Evolutionary conservation across 2,329 filamentous ascomycete species (phyloP).

Genomic region (Thelonectria discophora): DNA sequence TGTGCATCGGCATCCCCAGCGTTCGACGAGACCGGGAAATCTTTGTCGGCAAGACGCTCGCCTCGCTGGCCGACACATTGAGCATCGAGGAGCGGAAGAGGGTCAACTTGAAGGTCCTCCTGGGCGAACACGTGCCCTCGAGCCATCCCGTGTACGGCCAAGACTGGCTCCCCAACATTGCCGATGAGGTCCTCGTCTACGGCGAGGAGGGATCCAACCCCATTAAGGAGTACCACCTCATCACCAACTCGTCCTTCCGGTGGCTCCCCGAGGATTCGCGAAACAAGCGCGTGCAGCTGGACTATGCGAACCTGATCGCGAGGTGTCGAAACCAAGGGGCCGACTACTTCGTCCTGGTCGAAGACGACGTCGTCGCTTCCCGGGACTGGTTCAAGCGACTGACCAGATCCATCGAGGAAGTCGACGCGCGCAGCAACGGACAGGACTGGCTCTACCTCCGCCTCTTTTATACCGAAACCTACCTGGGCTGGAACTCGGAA

Average conservation of each 20-base stretch:
- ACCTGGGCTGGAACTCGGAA: constrained; percentile 49
- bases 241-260: constrained; percentile 23
- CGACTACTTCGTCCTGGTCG: constrained; percentile 44
- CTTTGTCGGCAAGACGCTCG: constrained; percentile 39
- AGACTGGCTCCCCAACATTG: constrained; percentile 42
- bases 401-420: constrained; percentile 30
- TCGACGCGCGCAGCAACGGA: constrained; percentile 29
- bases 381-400: constrained; percentile 43
- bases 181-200: constrained; percentile 45
- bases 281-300: constrained; percentile 40
- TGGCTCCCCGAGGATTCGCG: constrained; percentile 26
- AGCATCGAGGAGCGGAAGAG: constrained; percentile 38
- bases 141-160: constrained; percentile 42
- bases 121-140: constrained; percentile 41
- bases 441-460: constrained; percentile 46
- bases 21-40: constrained; percentile 39
- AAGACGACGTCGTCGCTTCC: constrained; percentile 47
- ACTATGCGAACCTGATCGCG: constrained; percentile 41
- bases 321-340: constrained; percentile 36
- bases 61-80: constrained; percentile 44
- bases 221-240: constrained; percentile 18
- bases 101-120: constrained; percentile 42
- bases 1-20: constrained; percentile 45
- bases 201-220: constrained; percentile 2
- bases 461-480: constrained; percentile 48